phyloP scores from a whole-genome alignment of 106 monocot genomes.

The Dendrobium catenatum region DNA sequence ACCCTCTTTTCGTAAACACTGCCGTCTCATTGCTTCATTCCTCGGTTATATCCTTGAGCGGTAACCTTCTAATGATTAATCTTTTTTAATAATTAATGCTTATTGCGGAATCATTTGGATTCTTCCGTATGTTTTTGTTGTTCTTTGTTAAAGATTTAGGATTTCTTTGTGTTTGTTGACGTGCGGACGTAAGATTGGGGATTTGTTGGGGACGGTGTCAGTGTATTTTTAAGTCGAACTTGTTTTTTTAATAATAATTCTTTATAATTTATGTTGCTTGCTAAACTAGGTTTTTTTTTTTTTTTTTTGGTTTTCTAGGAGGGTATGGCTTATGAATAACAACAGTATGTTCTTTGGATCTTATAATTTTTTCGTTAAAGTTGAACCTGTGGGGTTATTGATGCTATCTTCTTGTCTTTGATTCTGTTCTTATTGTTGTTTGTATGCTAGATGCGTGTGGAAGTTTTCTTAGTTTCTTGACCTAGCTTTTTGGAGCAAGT shows the following conservation, averaged over 20 bases:
- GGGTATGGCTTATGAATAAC: no score
- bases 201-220: not conserved
- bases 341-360: no score
- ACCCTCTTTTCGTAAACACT: constrained; percentile 92
- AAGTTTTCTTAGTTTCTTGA: no score
- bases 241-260: no score
- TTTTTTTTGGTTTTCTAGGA: no score
- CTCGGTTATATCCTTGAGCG: constrained; percentile 54
- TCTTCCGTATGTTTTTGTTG: not conserved
- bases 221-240: not conserved
- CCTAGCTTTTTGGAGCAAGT: no score
- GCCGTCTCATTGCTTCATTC: constrained; percentile 86
- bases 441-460: not conserved
- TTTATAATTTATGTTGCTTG: no score
- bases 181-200: not conserved
- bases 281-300: no score
- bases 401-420: no score
- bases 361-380: no score
- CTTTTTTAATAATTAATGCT: not conserved
- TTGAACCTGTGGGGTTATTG: no score
- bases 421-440: not conserved
- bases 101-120: not conserved
- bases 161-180: not conserved
- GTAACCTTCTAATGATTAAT: constrained; percentile 15
- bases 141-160: not conserved